Conservation (phyloP, 495 filamentous ascomycete species). For the Elaphomyces granulatus region DNA sequence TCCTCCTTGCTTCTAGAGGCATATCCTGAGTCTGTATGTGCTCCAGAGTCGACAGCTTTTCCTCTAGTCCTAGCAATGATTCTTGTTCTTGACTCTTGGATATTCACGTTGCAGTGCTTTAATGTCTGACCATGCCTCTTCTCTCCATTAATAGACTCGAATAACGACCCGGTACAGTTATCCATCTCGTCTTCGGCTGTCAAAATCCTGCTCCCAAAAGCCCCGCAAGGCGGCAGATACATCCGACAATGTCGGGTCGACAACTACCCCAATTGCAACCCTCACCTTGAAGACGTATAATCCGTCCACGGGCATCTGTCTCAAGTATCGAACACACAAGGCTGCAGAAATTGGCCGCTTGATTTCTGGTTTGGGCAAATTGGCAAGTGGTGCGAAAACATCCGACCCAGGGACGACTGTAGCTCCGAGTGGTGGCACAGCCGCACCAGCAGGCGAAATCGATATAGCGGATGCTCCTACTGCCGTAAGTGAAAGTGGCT, state of each 20-base stretch:
- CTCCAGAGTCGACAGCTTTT: too few species aligned
- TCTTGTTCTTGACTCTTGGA: too few species aligned
- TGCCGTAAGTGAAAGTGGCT: constrained; percentile 30
- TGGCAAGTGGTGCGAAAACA: constrained; percentile 47
- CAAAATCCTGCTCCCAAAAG: constrained; percentile 16
- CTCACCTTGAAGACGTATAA: constrained; percentile 86
- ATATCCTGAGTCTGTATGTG: constrained; percentile 46
- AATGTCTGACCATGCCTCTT: constrained; percentile 2
- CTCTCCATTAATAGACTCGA: constrained; percentile 40
- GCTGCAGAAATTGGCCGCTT: constrained; percentile 78
- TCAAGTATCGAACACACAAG: constrained; percentile 86
- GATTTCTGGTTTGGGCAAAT: constrained; percentile 53
- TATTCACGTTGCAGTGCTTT: too few species aligned
- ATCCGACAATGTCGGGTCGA: constrained; percentile 8
- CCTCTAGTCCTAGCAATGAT: too few species aligned
- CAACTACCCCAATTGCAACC: constrained; percentile 36
- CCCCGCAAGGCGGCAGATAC: constrained; percentile 5
- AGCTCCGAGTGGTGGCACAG: constrained; percentile 11
- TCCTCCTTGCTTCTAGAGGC: constrained; percentile 47
- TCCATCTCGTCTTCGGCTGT: constrained; percentile 27
- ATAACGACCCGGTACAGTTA: constrained; percentile 79
- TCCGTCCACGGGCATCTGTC: constrained; percentile 58
- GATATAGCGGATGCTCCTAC: constrained; percentile 26
- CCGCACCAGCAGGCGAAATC: constrained; percentile 11
- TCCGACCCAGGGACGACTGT: constrained; percentile 32